A percentile compares a stretch with the other conserved stretches of the same genome.
Evolutionary conservation across 257 asterid species (phyloP).

Genomic region (Salvia miltiorrhiza): DNA sequence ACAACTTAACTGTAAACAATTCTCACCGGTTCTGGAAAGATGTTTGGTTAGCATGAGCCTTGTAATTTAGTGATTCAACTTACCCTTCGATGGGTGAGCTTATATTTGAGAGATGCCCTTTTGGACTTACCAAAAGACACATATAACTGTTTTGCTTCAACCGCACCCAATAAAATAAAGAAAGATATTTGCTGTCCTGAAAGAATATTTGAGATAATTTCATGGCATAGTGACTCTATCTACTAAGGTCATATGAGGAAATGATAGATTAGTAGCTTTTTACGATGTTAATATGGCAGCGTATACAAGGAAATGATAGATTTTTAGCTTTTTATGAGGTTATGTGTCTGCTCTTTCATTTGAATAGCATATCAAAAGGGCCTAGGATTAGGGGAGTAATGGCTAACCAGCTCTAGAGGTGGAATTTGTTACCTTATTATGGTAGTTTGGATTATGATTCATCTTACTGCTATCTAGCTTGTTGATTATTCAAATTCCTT

Average conservation of each 20-base stretch:
- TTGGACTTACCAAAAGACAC: background rate
- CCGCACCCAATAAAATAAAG: background rate
- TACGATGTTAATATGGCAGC: background rate
- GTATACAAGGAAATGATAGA: no score
- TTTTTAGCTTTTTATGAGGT: no score
- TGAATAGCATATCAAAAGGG: background rate
- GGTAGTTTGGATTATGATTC: background rate
- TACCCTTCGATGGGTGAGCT: background rate
- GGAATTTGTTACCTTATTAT: background rate
- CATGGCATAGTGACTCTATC: background rate
- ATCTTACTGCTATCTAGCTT: background rate
- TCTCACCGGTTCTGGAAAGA: background rate
- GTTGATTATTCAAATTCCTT: background rate
- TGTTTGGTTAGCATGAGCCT: background rate
- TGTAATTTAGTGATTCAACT: background rate
- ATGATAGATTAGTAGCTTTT: no score
- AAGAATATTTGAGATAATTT: background rate
- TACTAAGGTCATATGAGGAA: background rate
- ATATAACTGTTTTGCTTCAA: background rate
- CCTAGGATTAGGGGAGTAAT: background rate
- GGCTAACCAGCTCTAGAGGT: background rate
- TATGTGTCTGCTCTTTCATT: background rate
- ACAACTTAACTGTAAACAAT: background rate
- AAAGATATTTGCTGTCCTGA: background rate
- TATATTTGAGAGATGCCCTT: background rate